Percentiles rank a stretch among this genome's conserved stretches.
Evolutionary conservation across 371 early-diverging fungal species (phyloP).

Genomic region (Entomophthora muscae): DNA sequence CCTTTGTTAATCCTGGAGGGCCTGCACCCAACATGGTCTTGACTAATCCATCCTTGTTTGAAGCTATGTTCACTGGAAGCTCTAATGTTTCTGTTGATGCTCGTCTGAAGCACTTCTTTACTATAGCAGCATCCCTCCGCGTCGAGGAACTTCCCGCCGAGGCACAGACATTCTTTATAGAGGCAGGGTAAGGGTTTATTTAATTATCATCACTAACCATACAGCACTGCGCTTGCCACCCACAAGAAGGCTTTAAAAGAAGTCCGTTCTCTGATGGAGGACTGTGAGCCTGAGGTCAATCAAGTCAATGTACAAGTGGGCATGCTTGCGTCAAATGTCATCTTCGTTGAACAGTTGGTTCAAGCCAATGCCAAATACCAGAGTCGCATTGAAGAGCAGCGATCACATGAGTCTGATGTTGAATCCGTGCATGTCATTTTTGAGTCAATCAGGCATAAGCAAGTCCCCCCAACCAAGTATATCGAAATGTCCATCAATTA

Average conservation of each 20-base stretch:
- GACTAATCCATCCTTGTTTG: neutral
- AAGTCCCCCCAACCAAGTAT: neutral
- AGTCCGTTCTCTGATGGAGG: neutral
- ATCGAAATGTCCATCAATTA: neutral
- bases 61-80: neutral
- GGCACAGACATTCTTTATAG: neutral
- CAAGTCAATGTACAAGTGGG: neutral
- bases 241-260: neutral
- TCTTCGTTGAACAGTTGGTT: neutral
- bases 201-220: neutral
- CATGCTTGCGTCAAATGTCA: neutral
- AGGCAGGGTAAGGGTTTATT: neutral
- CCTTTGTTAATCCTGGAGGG: no score
- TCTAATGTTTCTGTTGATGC: neutral
- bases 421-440: neutral
- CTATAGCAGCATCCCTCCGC: neutral
- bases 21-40: no score
- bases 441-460: neutral
- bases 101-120: neutral
- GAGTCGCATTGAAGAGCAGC: neutral
- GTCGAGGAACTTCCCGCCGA: neutral
- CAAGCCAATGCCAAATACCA: neutral
- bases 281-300: neutral
- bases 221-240: neutral
- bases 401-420: neutral